Evolutionary conservation across 75 land plant species (phyloP).

Genomic region (Isoetes taiwanensis): DNA sequence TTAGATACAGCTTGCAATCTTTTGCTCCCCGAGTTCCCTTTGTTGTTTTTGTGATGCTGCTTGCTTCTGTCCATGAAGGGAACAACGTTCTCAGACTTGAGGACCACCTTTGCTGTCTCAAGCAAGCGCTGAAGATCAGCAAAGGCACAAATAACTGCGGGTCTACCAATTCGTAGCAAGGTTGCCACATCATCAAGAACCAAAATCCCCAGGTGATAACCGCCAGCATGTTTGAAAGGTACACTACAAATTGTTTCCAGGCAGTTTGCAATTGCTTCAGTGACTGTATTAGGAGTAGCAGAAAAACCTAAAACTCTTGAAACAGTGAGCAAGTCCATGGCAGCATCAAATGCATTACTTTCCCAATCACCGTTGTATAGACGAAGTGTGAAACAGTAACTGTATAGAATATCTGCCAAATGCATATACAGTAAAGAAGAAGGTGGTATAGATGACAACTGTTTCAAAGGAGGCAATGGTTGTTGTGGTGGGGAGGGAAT

Average conservation of each 20-base stretch:
- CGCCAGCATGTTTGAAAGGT: slow-evolving; percentile 51
- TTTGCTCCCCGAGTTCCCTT: background rate
- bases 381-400: slow-evolving; percentile 78
- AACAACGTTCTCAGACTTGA: slow-evolving; percentile 17
- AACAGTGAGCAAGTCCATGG: slow-evolving; percentile 37
- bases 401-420: slow-evolving; percentile 56
- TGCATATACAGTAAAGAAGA: slow-evolving; percentile 69
- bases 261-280: slow-evolving; percentile 43
- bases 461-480: slow-evolving; percentile 40
- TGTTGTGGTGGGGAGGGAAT: slow-evolving; percentile 61
- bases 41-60: background rate
- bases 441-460: slow-evolving; percentile 37
- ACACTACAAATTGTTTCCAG: slow-evolving; percentile 64
- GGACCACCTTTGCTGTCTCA: slow-evolving; percentile 32
- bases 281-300: slow-evolving; percentile 49
- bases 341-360: slow-evolving; percentile 50
- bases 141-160: slow-evolving; percentile 45
- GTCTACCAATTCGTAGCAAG: slow-evolving; percentile 38
- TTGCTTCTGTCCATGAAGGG: slow-evolving; percentile 8
- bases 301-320: slow-evolving; percentile 49
- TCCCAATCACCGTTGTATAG: slow-evolving; percentile 85
- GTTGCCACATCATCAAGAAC: slow-evolving; percentile 47
- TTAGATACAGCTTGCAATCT: slow-evolving; percentile 42
- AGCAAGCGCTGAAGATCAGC: slow-evolving; percentile 54
- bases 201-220: slow-evolving; percentile 40